These are phyloP conservation scores for Pleurotus platypus DNA, from an alignment of 768 basidiomycete genomes.

Conservation along the genomic window DNA sequence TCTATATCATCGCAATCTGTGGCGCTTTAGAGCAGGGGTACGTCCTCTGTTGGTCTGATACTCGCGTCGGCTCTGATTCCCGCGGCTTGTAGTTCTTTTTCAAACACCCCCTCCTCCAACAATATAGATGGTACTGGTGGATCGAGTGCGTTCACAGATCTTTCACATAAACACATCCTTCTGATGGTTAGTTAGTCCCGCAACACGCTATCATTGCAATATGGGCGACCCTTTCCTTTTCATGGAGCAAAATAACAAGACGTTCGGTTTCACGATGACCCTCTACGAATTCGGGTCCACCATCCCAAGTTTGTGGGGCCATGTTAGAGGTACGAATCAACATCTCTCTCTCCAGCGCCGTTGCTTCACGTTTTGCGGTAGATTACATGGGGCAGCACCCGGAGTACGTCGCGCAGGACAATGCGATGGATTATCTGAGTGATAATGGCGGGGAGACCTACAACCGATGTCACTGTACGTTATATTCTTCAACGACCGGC, in stretches of 20 bases:
- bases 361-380: too few relatives aligned
- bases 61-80: not conserved
- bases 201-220: conserved; percentile 76
- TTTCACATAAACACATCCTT: conserved; percentile 17
- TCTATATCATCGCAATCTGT: conserved; percentile 61
- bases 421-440: conserved; percentile 56
- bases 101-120: conserved; percentile 58
- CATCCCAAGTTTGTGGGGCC: conserved; percentile 70
- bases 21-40: conserved; percentile 65
- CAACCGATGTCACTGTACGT: conserved; percentile 66
- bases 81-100: conserved; percentile 54
- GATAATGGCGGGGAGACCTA: conserved; percentile 52
- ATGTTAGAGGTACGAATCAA: conserved; percentile 50
- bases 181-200: conserved; percentile 46
- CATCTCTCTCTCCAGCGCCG: not conserved
- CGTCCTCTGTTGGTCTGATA: conserved; percentile 13
- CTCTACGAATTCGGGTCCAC: conserved; percentile 75
- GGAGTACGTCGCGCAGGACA: conserved; percentile 53
- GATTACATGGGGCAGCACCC: conserved; percentile 53
- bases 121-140: conserved; percentile 79
- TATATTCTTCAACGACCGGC: conserved; percentile 8
- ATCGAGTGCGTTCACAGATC: conserved; percentile 46
- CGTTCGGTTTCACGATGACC: conserved; percentile 73
- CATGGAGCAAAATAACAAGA: conserved; percentile 68
- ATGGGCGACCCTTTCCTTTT: conserved; percentile 65